Percentiles rank a stretch among this genome's conserved stretches.
Conservation (phyloP, 495 filamentous ascomycete genomes). For the Lasiosphaeria hispida region DNA sequence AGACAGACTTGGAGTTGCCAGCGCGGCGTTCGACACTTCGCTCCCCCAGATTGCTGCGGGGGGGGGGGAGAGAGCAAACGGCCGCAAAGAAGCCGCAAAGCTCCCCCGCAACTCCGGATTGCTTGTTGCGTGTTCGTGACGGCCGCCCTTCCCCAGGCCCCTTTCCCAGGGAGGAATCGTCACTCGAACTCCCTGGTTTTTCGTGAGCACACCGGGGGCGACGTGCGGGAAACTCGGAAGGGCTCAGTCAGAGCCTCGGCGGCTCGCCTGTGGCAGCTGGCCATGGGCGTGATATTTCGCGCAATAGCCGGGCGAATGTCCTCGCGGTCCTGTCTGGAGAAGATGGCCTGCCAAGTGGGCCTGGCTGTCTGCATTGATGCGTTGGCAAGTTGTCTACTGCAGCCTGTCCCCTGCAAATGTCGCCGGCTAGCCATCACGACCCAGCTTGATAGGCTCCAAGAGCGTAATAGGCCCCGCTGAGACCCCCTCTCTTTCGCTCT, state of each 20-base stretch:
- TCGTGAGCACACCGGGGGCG: not conserved
- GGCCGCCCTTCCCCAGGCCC: not conserved
- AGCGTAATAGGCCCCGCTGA: conserved; percentile 24
- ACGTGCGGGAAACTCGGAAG: too few species aligned
- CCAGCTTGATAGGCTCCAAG: conserved; percentile 33
- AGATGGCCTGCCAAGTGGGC: conserved; percentile 24
- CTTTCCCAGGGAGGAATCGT: not conserved
- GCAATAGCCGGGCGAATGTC: conserved; percentile 24
- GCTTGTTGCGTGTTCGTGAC: not conserved
- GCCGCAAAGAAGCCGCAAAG: not conserved
- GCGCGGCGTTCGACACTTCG: not conserved
- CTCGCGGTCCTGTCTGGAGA: conserved; percentile 2
- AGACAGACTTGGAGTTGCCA: conserved; percentile 6
- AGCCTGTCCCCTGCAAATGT: conserved; percentile 31
- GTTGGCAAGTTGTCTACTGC: conserved; percentile 34
- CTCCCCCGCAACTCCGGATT: not conserved
- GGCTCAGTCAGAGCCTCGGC: too few species aligned
- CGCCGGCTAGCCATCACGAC: conserved; percentile 25
- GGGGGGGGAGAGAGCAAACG: not conserved
- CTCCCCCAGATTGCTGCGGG: not conserved
- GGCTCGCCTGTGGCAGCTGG: not conserved
- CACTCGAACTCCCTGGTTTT: not conserved
- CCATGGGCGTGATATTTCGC: conserved; percentile 16
- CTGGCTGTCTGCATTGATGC: conserved; percentile 37
- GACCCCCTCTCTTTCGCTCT: too few species aligned